phyloP scores from a whole-genome alignment of 345 rosid genomes.

The Eucalyptus sideroxylon region DNA sequence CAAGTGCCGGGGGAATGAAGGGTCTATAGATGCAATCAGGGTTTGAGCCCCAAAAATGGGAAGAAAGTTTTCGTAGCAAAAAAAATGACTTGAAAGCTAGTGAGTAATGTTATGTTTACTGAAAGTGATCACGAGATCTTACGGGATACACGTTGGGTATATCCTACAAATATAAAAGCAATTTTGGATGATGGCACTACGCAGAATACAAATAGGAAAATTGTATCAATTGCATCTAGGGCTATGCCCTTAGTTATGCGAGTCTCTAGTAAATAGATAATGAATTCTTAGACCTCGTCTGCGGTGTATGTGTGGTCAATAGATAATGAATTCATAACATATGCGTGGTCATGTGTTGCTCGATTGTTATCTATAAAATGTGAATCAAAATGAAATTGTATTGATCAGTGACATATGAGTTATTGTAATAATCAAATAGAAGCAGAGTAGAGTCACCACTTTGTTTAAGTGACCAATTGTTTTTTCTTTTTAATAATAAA shows the following conservation, averaged over 20 bases:
- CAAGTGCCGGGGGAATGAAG: neutral
- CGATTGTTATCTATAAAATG: no score
- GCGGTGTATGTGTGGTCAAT: no score
- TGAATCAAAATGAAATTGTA: no score
- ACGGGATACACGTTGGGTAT: accelerated
- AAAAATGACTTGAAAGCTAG: neutral
- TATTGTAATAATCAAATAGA: no score
- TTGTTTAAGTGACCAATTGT: no score
- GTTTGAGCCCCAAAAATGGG: neutral
- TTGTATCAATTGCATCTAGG: neutral
- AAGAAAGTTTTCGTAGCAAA: neutral
- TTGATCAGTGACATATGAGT: no score
- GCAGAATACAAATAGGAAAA: neutral
- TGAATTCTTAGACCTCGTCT: neutral
- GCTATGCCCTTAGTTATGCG: neutral
- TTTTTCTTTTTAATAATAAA: no score
- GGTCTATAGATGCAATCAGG: accelerated
- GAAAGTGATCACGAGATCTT: neutral
- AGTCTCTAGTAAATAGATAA: no score
- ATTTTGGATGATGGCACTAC: neutral
- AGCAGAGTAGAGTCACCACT: no score
- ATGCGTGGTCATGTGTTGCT: neutral
- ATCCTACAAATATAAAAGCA: accelerated
- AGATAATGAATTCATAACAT: no score
- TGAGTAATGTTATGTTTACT: neutral